Conservation (phyloP, 345 rosid genomes). For the Arabidopsis arenosa region DNA sequence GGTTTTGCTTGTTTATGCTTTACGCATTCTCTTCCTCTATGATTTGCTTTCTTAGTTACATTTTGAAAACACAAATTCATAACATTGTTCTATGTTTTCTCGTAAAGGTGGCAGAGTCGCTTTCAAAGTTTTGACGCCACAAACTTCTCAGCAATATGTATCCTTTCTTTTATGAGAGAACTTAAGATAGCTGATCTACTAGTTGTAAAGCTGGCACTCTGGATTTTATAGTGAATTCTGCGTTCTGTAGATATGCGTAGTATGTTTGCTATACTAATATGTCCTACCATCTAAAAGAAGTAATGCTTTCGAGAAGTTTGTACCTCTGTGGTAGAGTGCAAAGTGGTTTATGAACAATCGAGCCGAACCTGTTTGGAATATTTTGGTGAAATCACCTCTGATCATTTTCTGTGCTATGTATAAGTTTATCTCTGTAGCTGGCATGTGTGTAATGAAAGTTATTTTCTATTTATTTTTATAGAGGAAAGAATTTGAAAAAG, state of each 20-base stretch:
- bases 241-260: background rate
- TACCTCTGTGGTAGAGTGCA: background rate
- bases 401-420: background rate
- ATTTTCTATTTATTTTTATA: background rate
- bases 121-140: constrained; percentile 68
- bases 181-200: background rate
- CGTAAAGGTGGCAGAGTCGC: constrained; percentile 67
- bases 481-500: background rate
- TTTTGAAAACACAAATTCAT: background rate
- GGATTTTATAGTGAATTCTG: background rate
- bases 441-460: background rate
- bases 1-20: constrained; percentile 8
- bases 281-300: too few relatives aligned
- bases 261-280: background rate
- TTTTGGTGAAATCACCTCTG: background rate
- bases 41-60: constrained; percentile 10
- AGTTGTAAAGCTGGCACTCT: background rate
- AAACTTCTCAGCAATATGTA: constrained; percentile 84
- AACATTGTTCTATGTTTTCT: constrained; percentile 9
- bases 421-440: constrained; percentile 6
- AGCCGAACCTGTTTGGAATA: too few relatives aligned
- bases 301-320: too few relatives aligned
- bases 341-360: background rate
- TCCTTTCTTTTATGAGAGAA: constrained; percentile 51
- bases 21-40: background rate